These are phyloP conservation scores for Chaetomiaceae sp. DNA, from an alignment of 2,329 filamentous ascomycete genomes.

Conservation along the genomic window DNA sequence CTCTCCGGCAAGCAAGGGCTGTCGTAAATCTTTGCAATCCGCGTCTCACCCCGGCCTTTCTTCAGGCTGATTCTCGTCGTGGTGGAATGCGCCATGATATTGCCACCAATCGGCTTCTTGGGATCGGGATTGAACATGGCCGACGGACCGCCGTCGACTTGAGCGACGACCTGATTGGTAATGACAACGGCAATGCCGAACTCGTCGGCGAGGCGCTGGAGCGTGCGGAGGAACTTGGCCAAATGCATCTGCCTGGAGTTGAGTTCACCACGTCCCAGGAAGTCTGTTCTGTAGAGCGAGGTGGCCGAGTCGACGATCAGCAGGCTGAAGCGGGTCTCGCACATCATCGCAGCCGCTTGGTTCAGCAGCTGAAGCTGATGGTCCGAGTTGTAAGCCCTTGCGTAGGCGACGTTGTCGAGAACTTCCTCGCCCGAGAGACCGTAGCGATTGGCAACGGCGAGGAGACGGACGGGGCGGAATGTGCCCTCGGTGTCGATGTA, in stretches of 20 bases:
- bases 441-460: slow-evolving; percentile 90
- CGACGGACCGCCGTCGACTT: slow-evolving; percentile 92
- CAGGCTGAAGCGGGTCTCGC: slow-evolving; percentile 93
- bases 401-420: slow-evolving; percentile 96
- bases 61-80: slow-evolving; percentile 92
- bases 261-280: slow-evolving; percentile 91
- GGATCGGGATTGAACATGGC: slow-evolving; percentile 99
- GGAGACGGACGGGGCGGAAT: slow-evolving; percentile 83
- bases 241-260: slow-evolving; percentile 88
- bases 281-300: slow-evolving; percentile 91
- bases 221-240: slow-evolving; percentile 81
- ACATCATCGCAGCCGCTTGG: slow-evolving; percentile 98
- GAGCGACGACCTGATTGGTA: slow-evolving; percentile 96
- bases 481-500: slow-evolving; percentile 99
- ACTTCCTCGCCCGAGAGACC: slow-evolving; percentile 96
- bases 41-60: slow-evolving; percentile 90
- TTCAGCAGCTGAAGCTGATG: slow-evolving; percentile 94
- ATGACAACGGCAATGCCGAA: slow-evolving; percentile 98
- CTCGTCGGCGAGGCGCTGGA: slow-evolving; percentile 72
- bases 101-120: slow-evolving; percentile 97
- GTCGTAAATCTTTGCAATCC: slow-evolving; percentile 99
- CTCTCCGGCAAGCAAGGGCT: slow-evolving; percentile 95
- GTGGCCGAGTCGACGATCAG: slow-evolving; percentile 96
- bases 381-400: slow-evolving; percentile 96
- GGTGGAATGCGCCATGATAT: slow-evolving; percentile 97